Base-by-base conservation (phyloP, 169 alveolate genomes). In the Cryptosporidium tyzzeri region DNA sequence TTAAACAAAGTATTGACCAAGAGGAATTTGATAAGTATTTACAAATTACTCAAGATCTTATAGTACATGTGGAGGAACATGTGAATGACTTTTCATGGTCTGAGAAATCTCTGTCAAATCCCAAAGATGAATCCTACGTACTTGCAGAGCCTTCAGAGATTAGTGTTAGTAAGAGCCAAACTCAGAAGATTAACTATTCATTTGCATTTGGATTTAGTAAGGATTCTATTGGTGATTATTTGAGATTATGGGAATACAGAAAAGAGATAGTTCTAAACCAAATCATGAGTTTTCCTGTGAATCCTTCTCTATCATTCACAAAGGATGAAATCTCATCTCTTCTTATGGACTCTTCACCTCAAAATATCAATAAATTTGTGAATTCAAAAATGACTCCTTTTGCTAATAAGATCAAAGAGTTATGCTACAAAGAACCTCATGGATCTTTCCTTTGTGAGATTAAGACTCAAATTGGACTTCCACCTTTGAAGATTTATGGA, bases 401-500 rank as follows among this genome's bases (percentile, higher is more conserved):
- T 39, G 23, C 62, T n/a, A 59, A 35, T 48, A 41, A 59, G n/a
- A 14, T 80, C n/a, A 80, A 80, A 62, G 65, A 59, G 10, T 14
- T 80, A 12, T 80, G 89, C 23, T 80, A 62, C 35, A 48, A 80
- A 33, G 37, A 62, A 29, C 89, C 89, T 21, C 48, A 62, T 21
- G 89, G 89, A n/a, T 62, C 80, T 39, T 80, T 61, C 29, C 26
- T 80, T 2, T 80, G 89, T 21, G 89, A 80, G 29, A 80, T 80
- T 26, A 23, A 62, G 18, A 31, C 45, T 23, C 62, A 31, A 16
- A 33, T 41, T 14, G 89, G 89, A 16, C 41, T 80, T 41, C 89
- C 89, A 21, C 45, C 48, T 3, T 35, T 62, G 18, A 80, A 33
- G 35, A 18, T 80, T 6, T 8, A n/a, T 18, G 65, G 51, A 6